Percentiles rank a stretch among this genome's conserved stretches.
phyloP scores from a whole-genome alignment of 805 yeast genomes.

The Barnettozyma wickerhamii region DNA sequence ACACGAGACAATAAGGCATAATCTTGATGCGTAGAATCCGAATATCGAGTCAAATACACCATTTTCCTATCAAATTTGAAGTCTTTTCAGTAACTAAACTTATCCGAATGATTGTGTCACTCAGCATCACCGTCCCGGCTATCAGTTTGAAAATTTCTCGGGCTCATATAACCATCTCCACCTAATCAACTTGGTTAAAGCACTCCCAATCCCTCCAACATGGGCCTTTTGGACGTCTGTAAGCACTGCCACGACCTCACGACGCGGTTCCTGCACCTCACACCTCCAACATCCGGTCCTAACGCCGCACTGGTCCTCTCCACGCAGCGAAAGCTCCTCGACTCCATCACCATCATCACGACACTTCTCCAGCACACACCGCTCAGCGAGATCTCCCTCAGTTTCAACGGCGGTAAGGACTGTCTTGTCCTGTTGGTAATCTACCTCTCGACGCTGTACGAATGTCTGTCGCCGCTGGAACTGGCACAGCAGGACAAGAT shows the following conservation, averaged over 20 bases:
- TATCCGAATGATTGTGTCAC: too few species aligned
- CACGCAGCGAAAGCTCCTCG: conserved; percentile 4
- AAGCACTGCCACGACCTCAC: conserved; percentile 1
- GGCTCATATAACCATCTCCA: neutral
- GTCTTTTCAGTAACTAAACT: too few species aligned
- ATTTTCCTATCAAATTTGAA: too few species aligned
- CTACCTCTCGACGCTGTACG: conserved; percentile 53
- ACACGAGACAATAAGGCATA: too few species aligned
- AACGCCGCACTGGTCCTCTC: neutral
- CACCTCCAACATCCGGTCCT: neutral
- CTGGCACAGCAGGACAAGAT: conserved; percentile 28
- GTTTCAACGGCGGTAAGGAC: conserved; percentile 96
- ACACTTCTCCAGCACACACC: conserved; percentile 8
- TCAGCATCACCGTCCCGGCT: too few species aligned
- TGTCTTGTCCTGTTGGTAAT: conserved; percentile 84
- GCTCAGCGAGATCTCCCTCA: conserved; percentile 57
- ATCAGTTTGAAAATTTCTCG: neutral
- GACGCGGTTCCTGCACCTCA: neutral
- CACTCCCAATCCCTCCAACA: neutral
- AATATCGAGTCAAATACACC: too few species aligned
- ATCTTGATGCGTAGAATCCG: neutral
- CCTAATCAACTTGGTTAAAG: neutral
- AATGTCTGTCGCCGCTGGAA: conserved; percentile 17
- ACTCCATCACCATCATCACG: conserved; percentile 2
- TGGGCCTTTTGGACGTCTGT: conserved; percentile 6